Evolutionary conservation across 2,329 filamentous ascomycete genomes (phyloP).

Genomic region (Talaromyces amestolkiae): DNA sequence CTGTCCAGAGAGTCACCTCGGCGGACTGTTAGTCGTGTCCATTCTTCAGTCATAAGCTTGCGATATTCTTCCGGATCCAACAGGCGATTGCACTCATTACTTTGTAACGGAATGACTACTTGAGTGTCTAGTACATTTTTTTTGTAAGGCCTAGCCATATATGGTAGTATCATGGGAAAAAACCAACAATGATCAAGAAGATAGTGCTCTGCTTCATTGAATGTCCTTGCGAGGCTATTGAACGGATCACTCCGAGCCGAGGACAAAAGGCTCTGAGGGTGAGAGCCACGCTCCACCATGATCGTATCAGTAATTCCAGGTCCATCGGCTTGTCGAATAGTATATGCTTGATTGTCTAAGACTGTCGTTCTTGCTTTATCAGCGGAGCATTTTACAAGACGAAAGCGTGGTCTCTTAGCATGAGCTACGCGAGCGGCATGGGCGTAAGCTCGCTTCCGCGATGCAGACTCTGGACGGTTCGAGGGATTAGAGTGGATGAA

Average conservation of each 20-base stretch:
- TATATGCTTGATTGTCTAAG: not conserved
- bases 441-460: slow-evolving; percentile 1
- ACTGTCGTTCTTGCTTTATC: not conserved
- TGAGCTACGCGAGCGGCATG: slow-evolving; percentile 13
- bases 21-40: not conserved
- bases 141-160: not conserved
- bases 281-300: not conserved
- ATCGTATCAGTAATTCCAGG: not conserved
- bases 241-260: slow-evolving; percentile 9
- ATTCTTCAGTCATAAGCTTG: not conserved
- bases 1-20: not conserved
- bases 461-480: not conserved
- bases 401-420: slow-evolving; percentile 5
- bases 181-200: slow-evolving; percentile 13
- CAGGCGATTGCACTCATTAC: not conserved
- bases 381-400: slow-evolving; percentile 3
- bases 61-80: not conserved
- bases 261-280: slow-evolving; percentile 1
- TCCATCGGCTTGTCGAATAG: not conserved
- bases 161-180: not conserved
- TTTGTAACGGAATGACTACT: slow-evolving; percentile 9
- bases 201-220: not conserved
- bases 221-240: not conserved
- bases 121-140: not conserved
- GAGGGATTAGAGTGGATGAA: slow-evolving; percentile 6